Base-by-base conservation (phyloP, 2,329 filamentous ascomycete genomes). In the Scedosporium aurantiacum region DNA sequence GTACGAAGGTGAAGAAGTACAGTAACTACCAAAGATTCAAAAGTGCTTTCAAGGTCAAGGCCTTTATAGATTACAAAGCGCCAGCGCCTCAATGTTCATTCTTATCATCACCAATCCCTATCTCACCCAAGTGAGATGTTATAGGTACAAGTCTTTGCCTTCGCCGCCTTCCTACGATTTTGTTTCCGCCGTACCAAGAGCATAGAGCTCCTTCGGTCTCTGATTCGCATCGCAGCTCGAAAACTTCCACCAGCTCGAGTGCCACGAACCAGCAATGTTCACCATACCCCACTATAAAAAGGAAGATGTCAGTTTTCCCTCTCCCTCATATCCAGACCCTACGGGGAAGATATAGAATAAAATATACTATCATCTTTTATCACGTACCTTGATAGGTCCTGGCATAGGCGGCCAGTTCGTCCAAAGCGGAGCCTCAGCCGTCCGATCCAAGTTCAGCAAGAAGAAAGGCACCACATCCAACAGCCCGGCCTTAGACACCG, bases 361-460 rank as follows among this genome's bases (percentile, higher is more conserved):
- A 37, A 37, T 37, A 37, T 8, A 12, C 2, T 37, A 37, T 37
- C 10, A 10, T 37, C 10, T 14, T 37, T 10, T 25, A n/a, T n/a
- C 23, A 43, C 59, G 32, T 57, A 61, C 61, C 59, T 78, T 77
- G 63, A 87, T 76, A 2, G 81, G 78, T 4, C 74, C 76, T 1
- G 84, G 84, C 75, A 87, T 87, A 0, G 84, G 83, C 54, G 85
- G 85, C 84, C 84, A 88, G 66, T 79, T 78, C 12, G 75, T 76
- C 83, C 84, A 87, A 67, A 77, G 69, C 25, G 82, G 83, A 5
- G 79, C 79, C 70, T 88, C 85, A 14, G 74, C 77, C 2, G 79
- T 83, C 50, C 75, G 71, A 69, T 88, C 85, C 23, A 86, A 71
- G 67, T 87, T 87, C 65, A 86, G 70, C 61, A 87, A 68, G 73